Conservation (phyloP, 495 filamentous ascomycete genomes). For the Glarea lozoyensis region DNA sequence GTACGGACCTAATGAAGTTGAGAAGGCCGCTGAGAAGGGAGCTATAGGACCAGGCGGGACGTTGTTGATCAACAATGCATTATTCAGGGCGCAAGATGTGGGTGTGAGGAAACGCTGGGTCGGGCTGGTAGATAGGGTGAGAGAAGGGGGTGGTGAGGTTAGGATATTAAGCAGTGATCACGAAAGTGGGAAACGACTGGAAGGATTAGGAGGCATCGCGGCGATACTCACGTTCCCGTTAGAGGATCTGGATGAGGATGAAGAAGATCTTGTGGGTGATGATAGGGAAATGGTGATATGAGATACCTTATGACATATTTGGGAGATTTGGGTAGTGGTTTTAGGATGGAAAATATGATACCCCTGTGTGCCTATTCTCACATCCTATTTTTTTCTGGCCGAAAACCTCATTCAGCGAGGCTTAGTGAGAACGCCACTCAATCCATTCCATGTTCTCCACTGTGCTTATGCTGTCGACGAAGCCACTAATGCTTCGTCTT, state of each 20-base stretch:
- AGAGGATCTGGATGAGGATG: slow-evolving; percentile 59
- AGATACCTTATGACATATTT: too few relatives aligned
- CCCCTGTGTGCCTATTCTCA: too few relatives aligned
- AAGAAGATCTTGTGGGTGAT: slow-evolving; percentile 33
- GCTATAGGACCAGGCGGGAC: slow-evolving; percentile 85
- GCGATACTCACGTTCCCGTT: slow-evolving; percentile 87
- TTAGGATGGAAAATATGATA: too few relatives aligned
- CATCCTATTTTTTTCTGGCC: too few relatives aligned
- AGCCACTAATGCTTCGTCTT: too few relatives aligned
- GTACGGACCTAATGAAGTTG: slow-evolving; percentile 82
- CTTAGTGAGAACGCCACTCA: too few relatives aligned
- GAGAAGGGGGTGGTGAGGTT: slow-evolving; percentile 79
- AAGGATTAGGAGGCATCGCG: slow-evolving; percentile 78
- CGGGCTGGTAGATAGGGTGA: slow-evolving; percentile 80
- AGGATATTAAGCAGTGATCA: slow-evolving; percentile 85
- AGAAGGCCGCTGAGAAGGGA: slow-evolving; percentile 77
- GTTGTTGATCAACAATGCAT: slow-evolving; percentile 71
- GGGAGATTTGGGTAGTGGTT: too few relatives aligned
- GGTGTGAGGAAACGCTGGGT: slow-evolving; percentile 75
- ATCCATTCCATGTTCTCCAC: too few relatives aligned
- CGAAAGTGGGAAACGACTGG: slow-evolving; percentile 84
- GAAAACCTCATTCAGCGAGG: too few relatives aligned
- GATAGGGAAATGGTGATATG: slow-evolving; percentile 9
- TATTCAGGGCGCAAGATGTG: slow-evolving; percentile 83
- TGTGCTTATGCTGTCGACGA: too few relatives aligned